Conservation (phyloP, 2,329 filamentous ascomycete species). For the Colletotrichum abscissum region DNA sequence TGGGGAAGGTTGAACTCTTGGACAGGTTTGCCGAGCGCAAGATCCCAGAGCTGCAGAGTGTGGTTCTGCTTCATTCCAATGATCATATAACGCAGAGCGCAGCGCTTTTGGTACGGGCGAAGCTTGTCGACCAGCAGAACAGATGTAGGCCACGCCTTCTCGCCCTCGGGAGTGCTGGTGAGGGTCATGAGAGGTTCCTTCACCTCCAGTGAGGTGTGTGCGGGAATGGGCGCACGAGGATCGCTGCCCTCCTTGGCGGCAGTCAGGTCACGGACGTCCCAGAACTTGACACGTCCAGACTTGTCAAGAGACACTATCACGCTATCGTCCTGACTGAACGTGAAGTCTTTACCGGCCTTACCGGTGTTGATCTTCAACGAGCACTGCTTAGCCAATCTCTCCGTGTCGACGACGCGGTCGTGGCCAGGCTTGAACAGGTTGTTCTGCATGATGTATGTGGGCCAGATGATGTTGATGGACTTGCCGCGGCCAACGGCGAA, state of each 20-base stretch:
- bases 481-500: slow-evolving; percentile 97
- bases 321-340: slow-evolving; percentile 95
- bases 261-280: slow-evolving; percentile 89
- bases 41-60: slow-evolving; percentile 97
- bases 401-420: slow-evolving; percentile 82
- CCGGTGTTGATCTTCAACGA: slow-evolving; percentile 95
- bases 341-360: slow-evolving; percentile 98
- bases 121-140: slow-evolving; percentile 97
- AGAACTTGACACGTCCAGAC: slow-evolving; percentile 95
- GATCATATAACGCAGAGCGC: slow-evolving; percentile 92
- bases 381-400: slow-evolving; percentile 87
- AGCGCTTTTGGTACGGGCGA: slow-evolving; percentile 89
- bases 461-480: slow-evolving; percentile 90
- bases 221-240: slow-evolving; percentile 62
- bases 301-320: slow-evolving; percentile 97
- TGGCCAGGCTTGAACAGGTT: slow-evolving; percentile 72
- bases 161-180: slow-evolving; percentile 84
- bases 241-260: slow-evolving; percentile 63
- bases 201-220: slow-evolving; percentile 75
- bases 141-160: slow-evolving; percentile 97
- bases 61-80: slow-evolving; percentile 99
- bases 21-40: slow-evolving; percentile 92
- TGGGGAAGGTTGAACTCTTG: slow-evolving; percentile 98
- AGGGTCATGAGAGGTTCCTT: slow-evolving; percentile 89
- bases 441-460: slow-evolving; percentile 71